Conservation (phyloP, 2,329 filamentous ascomycete species). For the Aspergillus oerlinghausenensis region DNA sequence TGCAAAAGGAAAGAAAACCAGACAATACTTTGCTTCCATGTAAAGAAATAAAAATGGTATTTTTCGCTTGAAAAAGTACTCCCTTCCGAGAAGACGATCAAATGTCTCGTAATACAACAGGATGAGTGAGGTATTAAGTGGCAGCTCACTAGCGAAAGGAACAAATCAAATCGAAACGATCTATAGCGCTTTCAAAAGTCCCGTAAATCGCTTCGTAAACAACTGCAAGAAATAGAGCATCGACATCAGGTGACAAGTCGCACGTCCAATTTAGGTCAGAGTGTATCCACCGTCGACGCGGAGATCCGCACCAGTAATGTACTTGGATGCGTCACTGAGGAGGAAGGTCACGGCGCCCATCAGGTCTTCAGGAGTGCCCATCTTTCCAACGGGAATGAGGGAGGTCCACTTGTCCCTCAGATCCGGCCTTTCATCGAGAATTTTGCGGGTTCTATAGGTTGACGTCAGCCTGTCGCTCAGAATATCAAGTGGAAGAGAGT, state of each 20-base stretch:
- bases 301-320: slow-evolving; percentile 71
- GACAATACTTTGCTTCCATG: slow-evolving; percentile 6
- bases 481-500: background rate
- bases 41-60: slow-evolving; percentile 2
- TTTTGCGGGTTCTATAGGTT: slow-evolving; percentile 72
- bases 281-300: slow-evolving; percentile 87
- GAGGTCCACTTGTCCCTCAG: slow-evolving; percentile 87
- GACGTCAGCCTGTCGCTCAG: background rate
- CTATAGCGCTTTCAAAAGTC: slow-evolving; percentile 8
- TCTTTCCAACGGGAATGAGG: slow-evolving; percentile 86
- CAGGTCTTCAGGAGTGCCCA: slow-evolving; percentile 85
- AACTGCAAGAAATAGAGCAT: background rate
- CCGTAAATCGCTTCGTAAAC: slow-evolving; percentile 7
- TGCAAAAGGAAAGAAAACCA: background rate
- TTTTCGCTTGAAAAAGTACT: slow-evolving; percentile 4
- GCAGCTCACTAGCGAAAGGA: background rate
- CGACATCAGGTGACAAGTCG: background rate
- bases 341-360: slow-evolving; percentile 91
- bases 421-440: slow-evolving; percentile 87
- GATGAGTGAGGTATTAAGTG: background rate
- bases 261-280: slow-evolving; percentile 54
- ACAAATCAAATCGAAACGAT: slow-evolving; percentile 6
- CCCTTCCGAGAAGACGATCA: slow-evolving; percentile 1
- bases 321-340: slow-evolving; percentile 70
- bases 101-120: slow-evolving; percentile 9